Percentiles rank a stretch among this genome's conserved stretches.
phyloP scores from a whole-genome alignment of 2,329 filamentous ascomycete genomes.

The Cladobotryum mycophilum region DNA sequence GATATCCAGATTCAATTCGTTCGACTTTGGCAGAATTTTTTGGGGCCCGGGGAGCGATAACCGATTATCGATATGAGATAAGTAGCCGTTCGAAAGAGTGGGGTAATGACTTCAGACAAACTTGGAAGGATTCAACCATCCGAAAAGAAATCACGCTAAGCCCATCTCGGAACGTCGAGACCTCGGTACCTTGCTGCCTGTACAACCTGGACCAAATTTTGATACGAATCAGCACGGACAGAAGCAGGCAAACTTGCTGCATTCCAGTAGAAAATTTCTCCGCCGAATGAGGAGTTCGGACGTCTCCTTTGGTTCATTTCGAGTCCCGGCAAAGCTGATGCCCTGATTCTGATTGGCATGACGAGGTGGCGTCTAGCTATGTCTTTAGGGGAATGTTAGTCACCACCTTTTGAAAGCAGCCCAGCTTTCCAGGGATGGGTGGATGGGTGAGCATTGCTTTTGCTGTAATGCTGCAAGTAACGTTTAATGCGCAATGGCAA shows the following conservation, averaged over 20 bases:
- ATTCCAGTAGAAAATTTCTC: background rate
- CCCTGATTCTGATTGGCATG: background rate
- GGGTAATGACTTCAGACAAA: background rate
- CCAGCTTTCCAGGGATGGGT: too few species aligned
- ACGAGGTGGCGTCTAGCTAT: slow-evolving; percentile 7
- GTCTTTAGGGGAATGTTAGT: background rate
- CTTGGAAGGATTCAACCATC: background rate
- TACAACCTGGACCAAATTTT: too few species aligned
- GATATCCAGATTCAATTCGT: background rate
- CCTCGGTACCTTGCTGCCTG: too few species aligned
- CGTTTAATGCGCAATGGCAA: too few species aligned
- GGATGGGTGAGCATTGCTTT: too few species aligned
- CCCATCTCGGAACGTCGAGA: too few species aligned
- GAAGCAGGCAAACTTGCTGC: too few species aligned
- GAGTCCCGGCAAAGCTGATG: background rate
- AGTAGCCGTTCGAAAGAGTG: slow-evolving; percentile 8
- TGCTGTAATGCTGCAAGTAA: too few species aligned
- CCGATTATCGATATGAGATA: slow-evolving; percentile 10
- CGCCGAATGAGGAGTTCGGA: too few species aligned
- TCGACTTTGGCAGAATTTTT: slow-evolving; percentile 8
- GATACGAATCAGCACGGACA: too few species aligned
- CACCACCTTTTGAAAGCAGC: too few species aligned
- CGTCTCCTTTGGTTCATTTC: too few species aligned
- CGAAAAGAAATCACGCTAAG: background rate
- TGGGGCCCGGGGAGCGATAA: background rate